Evolutionary conservation across 345 rosid genomes (phyloP), one percentile per base, ranked within the genome.

Genomic region (Salix dunnii): DNA sequence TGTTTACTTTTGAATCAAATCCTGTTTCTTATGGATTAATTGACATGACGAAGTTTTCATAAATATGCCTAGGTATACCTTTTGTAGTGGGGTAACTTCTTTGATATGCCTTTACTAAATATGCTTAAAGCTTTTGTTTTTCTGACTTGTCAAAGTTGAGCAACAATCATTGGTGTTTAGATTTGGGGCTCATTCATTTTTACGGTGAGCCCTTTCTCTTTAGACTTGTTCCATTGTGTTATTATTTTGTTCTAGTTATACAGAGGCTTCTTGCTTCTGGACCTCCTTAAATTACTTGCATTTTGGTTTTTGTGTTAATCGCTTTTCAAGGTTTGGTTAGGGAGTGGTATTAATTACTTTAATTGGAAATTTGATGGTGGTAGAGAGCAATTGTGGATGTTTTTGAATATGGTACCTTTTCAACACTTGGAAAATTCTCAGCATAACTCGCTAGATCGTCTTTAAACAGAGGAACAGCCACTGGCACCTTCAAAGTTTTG

Each of bases 381-480:
- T 53, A 68, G 46, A 68, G 51, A 63, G 16, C 16, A 73, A 17
- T 9, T 74, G 28, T 62, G 67, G 63, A 46, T 68, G 73, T 35
- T 62, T 61, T 60, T 68, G 63, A 76, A 28, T 46, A 35, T 21
- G 13, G 5, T 42, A 46, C 30, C 65, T 64, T 31, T 67, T 68
- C 25, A 18, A 55, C 42, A 46, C 38, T 14, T 5, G 11, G 31
- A 43, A 58, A 70, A n/a, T 17, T 75, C 38, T 76, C 17, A 60
- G 46, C 43, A 31, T 67, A 23, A 74, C 73, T 48, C 61, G 21
- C 25, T 67, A 67, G 35, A 72, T 40, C 31, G 69, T 33, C 67
- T 77, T 85, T 73, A 38, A 89, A 82, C 88, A 96, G 99, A 92
- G 97, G 84, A 96, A 91, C 79, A 96, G 91, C 83, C 99, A 96